Evolutionary conservation across 176 grass and related monocot genomes (phyloP).

Genomic region (Carex littledalei): DNA sequence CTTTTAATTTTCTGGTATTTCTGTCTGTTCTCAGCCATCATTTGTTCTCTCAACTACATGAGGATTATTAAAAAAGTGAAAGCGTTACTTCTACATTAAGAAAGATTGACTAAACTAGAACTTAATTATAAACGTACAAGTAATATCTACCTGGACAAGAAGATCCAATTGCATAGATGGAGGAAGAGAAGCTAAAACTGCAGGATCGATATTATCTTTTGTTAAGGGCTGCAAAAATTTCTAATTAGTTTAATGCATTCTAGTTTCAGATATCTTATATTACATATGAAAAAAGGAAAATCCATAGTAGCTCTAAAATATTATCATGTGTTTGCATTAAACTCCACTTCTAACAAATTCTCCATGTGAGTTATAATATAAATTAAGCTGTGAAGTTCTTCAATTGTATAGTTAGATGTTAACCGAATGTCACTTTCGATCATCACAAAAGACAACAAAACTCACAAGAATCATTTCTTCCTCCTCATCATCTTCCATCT

Average conservation of each 20-base stretch:
- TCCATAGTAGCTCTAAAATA: not conserved
- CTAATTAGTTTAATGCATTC: not conserved
- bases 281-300: not conserved
- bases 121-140: conserved; percentile 1
- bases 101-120: not conserved
- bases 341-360: not conserved
- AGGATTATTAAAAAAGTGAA: conserved; percentile 19
- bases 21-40: conserved; percentile 98
- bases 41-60: conserved; percentile 89
- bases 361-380: not conserved
- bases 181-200: conserved; percentile 88
- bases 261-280: not conserved
- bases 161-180: conserved; percentile 98
- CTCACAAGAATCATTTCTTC: conserved; percentile 87
- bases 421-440: not conserved
- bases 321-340: not conserved
- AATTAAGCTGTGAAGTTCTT: not conserved
- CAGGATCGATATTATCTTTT: conserved; percentile 69
- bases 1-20: conserved; percentile 97
- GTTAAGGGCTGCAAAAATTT: conserved; percentile 58
- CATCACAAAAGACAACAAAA: not conserved
- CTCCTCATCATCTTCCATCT: conserved; percentile 47
- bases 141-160: conserved; percentile 75
- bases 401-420: not conserved
- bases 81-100: conserved; percentile 1